Evolutionary conservation across 2,329 filamentous ascomycete genomes (phyloP).

Genomic region (Truncatella angustata): DNA sequence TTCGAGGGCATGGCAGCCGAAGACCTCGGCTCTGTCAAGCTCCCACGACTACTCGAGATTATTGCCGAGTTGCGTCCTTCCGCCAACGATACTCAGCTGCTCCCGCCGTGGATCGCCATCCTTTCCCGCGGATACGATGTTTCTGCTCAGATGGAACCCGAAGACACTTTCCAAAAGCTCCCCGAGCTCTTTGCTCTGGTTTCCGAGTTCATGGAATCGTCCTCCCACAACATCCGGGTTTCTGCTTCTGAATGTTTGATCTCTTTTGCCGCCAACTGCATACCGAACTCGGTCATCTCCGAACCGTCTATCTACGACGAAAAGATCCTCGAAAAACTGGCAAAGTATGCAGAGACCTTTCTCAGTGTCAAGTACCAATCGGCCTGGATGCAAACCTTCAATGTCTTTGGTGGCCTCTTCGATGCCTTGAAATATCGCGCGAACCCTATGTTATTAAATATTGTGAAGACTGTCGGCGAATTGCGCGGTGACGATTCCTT

Average conservation of each 20-base stretch:
- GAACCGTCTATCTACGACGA: slow-evolving; percentile 93
- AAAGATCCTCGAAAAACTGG: slow-evolving; percentile 80
- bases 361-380: slow-evolving; percentile 89
- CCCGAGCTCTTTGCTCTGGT: slow-evolving; percentile 82
- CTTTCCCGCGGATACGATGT: slow-evolving; percentile 93
- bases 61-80: slow-evolving; percentile 90
- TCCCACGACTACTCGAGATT: slow-evolving; percentile 84
- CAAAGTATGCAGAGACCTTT: slow-evolving; percentile 69
- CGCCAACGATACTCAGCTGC: slow-evolving; percentile 88
- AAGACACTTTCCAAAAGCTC: slow-evolving; percentile 88
- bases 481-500: slow-evolving; percentile 87
- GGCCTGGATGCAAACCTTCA: slow-evolving; percentile 94
- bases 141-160: slow-evolving; percentile 80
- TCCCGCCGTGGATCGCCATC: slow-evolving; percentile 96
- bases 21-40: slow-evolving; percentile 82
- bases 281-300: slow-evolving; percentile 78
- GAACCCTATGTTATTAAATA: slow-evolving; percentile 71
- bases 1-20: slow-evolving; percentile 81
- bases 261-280: slow-evolving; percentile 86
- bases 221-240: slow-evolving; percentile 88
- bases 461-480: slow-evolving; percentile 79
- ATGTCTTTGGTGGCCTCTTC: slow-evolving; percentile 82
- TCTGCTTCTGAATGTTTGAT: slow-evolving; percentile 94
- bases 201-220: slow-evolving; percentile 76
- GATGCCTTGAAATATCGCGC: slow-evolving; percentile 83